These are phyloP conservation scores for Sporisorium reilianum DNA, from an alignment of 1,284 basidiomycete genomes.

Conservation along the genomic window DNA sequence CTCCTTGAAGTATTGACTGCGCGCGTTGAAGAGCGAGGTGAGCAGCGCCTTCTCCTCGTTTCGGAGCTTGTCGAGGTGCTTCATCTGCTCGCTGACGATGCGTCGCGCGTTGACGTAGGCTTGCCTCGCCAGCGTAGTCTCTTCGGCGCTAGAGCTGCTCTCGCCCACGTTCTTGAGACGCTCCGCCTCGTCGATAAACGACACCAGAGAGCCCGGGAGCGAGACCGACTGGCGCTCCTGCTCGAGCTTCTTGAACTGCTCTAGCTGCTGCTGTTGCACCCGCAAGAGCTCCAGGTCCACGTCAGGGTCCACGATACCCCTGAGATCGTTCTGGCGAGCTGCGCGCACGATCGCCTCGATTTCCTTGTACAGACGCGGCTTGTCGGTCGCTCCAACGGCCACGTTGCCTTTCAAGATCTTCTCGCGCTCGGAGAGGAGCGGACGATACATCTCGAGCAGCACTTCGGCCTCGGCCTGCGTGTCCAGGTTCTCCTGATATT, in stretches of 20 bases:
- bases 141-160: slow-evolving; percentile 24
- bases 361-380: slow-evolving; percentile 54
- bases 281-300: slow-evolving; percentile 44
- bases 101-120: slow-evolving; percentile 29
- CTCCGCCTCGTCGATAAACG: slow-evolving; percentile 32
- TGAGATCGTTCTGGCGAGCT: slow-evolving; percentile 33
- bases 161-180: slow-evolving; percentile 45
- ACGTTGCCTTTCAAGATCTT: slow-evolving; percentile 57
- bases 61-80: slow-evolving; percentile 46
- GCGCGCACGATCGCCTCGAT: slow-evolving; percentile 46
- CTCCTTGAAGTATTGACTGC: slow-evolving; percentile 62
- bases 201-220: slow-evolving; percentile 10
- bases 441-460: slow-evolving; percentile 65
- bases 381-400: slow-evolving; percentile 54
- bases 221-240: slow-evolving; percentile 41
- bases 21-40: slow-evolving; percentile 56
- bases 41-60: slow-evolving; percentile 47
- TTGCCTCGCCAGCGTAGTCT: slow-evolving; percentile 30
- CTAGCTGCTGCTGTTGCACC: slow-evolving; percentile 54
- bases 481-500: slow-evolving; percentile 66
- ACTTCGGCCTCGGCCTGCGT: slow-evolving; percentile 65
- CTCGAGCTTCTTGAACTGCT: slow-evolving; percentile 59
- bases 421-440: slow-evolving; percentile 61
- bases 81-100: slow-evolving; percentile 45
- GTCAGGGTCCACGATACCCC: slow-evolving; percentile 31